Evolutionary conservation across 179 eudicot genomes (phyloP), one percentile per base, ranked within the genome.

Genomic region (Silene coronaria): DNA sequence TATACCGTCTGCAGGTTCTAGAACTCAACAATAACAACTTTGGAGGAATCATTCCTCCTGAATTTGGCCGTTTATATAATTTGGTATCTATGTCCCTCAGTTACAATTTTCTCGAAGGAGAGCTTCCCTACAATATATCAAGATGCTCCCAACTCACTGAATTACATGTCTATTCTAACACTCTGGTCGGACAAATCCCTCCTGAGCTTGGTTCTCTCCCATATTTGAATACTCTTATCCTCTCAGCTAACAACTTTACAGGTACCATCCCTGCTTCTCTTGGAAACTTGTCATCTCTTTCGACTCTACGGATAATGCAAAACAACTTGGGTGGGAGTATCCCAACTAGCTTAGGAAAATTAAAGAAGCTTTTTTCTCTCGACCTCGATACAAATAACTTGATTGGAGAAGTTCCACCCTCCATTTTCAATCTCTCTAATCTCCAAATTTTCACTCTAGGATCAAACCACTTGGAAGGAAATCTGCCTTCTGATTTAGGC

Each of bases 151-250:
- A 6, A 3, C 80, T 77, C 30, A 0, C 1, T 1, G 2, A 16
- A 0, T 21, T 77, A 5, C 23, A 60, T 22, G 53, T 70, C 62
- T 12, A 4, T 12, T 1, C 79, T 81, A 92, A 82, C 89, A 89
- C 53, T 88, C 14, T 77, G 62, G 70, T 59, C 16, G 81, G 80
- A 42, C 32, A 17, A 21, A 59, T 70, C 17, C 80, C 75, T 1
- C 55, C 65, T 9, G 63, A 70, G 70, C n/a, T 77, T 28, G 75
- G 76, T 34, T 77, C 46, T 1, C 42, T 71, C 2, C 26, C 1
- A 17, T 17, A 53, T 30, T 28, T 71, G 36, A 0, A 53, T 3
- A 2, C 4, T 13, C 74, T 71, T 28, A 46, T 8, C 17, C 14
- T 71, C 14, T 71, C 74, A 27, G 1, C 2, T 2, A 71, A 71